phyloP scores from a whole-genome alignment of 768 basidiomycete genomes.

The Artomyces pyxidatus region DNA sequence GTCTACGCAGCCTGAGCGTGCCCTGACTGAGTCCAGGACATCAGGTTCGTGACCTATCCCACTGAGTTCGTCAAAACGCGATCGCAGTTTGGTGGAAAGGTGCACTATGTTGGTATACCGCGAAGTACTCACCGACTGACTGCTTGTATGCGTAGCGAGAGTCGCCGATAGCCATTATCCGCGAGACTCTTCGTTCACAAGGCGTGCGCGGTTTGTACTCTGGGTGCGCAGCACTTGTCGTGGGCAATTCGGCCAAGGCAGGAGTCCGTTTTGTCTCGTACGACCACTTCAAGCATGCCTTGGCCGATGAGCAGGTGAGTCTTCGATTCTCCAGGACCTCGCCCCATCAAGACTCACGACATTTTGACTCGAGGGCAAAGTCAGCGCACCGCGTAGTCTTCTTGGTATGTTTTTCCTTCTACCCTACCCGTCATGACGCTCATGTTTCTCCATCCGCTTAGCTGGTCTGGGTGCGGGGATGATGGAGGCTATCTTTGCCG shows the following conservation, averaged over 20 bases:
- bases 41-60: conserved; percentile 79
- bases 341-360: conserved; percentile 2
- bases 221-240: conserved; percentile 80
- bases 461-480: conserved; percentile 84
- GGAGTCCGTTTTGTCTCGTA: conserved; percentile 95
- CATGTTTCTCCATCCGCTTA: conserved; percentile 16
- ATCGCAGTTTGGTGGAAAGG: conserved; percentile 83
- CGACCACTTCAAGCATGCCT: conserved; percentile 78
- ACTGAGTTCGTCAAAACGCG: conserved; percentile 92
- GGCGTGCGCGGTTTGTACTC: conserved; percentile 89
- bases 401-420: conserved; percentile 43
- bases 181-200: conserved; percentile 61
- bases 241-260: conserved; percentile 90
- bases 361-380: conserved; percentile 61
- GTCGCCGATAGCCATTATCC: conserved; percentile 65
- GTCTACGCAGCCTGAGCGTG: conserved; percentile 4
- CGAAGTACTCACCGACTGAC: not conserved
- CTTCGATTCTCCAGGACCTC: not conserved
- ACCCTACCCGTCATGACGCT: not conserved
- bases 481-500: conserved; percentile 88
- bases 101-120: conserved; percentile 18
- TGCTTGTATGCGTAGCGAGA: conserved; percentile 37
- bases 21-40: conserved; percentile 31
- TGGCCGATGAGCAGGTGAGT: conserved; percentile 75
- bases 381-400: conserved; percentile 78